Evolutionary conservation across 129 eudicot species (phyloP).

Genomic region (Scalesia atractyloides): DNA sequence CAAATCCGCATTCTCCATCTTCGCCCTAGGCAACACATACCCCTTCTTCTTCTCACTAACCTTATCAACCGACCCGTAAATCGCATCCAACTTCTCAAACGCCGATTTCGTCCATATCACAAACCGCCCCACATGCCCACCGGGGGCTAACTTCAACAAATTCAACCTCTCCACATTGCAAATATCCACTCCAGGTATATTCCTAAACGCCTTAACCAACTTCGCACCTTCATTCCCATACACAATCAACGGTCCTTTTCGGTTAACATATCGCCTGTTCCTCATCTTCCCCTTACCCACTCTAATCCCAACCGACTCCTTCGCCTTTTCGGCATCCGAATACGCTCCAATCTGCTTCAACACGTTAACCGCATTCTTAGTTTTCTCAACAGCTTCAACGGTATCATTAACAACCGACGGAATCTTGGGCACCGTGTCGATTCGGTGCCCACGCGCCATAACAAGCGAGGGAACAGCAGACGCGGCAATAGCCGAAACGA

Average conservation of each 20-base stretch:
- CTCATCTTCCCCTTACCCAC: constrained; percentile 81
- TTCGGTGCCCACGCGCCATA: constrained; percentile 66
- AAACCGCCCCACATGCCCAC: constrained; percentile 84
- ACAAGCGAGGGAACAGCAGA: constrained; percentile 71
- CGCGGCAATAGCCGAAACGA: constrained; percentile 73
- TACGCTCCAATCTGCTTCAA: constrained; percentile 66
- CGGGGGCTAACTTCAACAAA: constrained; percentile 71
- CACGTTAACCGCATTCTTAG: constrained; percentile 51
- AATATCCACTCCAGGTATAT: constrained; percentile 73
- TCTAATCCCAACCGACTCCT: constrained; percentile 65
- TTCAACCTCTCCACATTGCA: constrained; percentile 71
- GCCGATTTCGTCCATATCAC: constrained; percentile 84
- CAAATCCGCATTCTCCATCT: constrained; percentile 84
- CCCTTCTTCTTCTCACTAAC: constrained; percentile 81
- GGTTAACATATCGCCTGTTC: constrained; percentile 60
- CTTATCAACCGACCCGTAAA: constrained; percentile 72
- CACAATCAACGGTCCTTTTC: constrained; percentile 73
- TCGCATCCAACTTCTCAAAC: constrained; percentile 71
- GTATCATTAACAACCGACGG: constrained; percentile 65
- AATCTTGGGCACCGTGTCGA: constrained; percentile 65
- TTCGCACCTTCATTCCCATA: constrained; percentile 77
- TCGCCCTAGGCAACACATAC: constrained; percentile 70
- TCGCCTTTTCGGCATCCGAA: constrained; percentile 76
- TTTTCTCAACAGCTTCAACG: constrained; percentile 62
- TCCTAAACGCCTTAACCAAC: constrained; percentile 69